Conservation (phyloP, 139 green algal species). For the Ettlia oleoabundans region DNA sequence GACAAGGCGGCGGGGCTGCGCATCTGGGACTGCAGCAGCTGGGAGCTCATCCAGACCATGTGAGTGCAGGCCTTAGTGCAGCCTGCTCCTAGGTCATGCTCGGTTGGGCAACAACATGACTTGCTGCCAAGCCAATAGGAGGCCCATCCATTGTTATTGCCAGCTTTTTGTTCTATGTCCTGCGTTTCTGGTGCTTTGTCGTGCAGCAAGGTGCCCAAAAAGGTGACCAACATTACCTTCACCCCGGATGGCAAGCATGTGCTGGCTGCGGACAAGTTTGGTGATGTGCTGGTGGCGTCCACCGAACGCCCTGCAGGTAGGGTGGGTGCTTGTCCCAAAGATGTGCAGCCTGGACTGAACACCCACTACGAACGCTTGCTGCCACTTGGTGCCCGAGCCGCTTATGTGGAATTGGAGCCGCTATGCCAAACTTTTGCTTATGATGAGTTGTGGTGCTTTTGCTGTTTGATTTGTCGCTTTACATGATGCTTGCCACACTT, state of each 20-base stretch:
- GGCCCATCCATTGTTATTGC: no score
- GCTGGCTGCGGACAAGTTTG: conserved; percentile 87
- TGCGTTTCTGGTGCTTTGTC: no score
- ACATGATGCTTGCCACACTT: no score
- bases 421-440: no score
- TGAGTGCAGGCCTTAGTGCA: conserved; percentile 25
- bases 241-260: conserved; percentile 52
- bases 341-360: no score
- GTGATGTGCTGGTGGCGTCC: conserved; percentile 67
- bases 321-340: background rate
- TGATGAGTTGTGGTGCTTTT: no score
- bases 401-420: no score
- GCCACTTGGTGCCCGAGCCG: no score
- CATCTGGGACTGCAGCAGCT: conserved; percentile 44
- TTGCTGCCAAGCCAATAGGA: no score
- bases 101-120: no score
- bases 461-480: no score
- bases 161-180: background rate
- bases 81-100: background rate
- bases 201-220: conserved; percentile 74
- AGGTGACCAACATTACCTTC: conserved; percentile 70
- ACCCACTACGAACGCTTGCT: background rate
- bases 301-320: background rate
- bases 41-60: conserved; percentile 46
- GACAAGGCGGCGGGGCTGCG: conserved; percentile 60